Evolutionary conservation across 257 asterid species (phyloP).

Genomic region (Solanum okadae): DNA sequence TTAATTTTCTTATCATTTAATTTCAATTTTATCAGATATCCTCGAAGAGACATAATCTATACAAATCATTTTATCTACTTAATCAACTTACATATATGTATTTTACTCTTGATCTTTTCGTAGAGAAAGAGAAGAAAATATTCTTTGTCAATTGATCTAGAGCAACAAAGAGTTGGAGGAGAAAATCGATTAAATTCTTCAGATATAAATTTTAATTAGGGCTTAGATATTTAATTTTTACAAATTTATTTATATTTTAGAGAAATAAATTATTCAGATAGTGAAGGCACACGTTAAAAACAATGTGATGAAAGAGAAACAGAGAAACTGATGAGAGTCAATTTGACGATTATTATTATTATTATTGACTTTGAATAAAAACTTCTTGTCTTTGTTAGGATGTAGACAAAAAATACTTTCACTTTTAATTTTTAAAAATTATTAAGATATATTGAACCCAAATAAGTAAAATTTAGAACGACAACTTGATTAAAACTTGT

Average conservation of each 20-base stretch:
- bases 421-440: too few species aligned
- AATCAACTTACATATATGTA: not conserved
- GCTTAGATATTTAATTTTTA: not conserved
- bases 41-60: not conserved
- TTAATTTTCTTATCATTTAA: not conserved
- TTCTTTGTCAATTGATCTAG: not conserved
- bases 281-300: not conserved
- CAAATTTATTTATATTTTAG: not conserved
- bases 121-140: not conserved
- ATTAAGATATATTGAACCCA: too few species aligned
- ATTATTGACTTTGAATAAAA: too few species aligned
- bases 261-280: not conserved
- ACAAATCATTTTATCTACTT: not conserved
- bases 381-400: too few species aligned
- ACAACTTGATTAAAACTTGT: too few species aligned
- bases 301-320: not conserved
- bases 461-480: too few species aligned
- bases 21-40: not conserved
- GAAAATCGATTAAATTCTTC: not conserved
- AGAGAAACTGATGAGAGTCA: too few species aligned
- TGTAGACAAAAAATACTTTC: too few species aligned
- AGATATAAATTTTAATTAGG: not conserved
- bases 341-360: too few species aligned
- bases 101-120: not conserved
- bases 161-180: not conserved